Percentiles rank a stretch among this genome's conserved stretches.
Conservation (phyloP, 352 stramenopile genomes). For the Pythium periplocum region DNA sequence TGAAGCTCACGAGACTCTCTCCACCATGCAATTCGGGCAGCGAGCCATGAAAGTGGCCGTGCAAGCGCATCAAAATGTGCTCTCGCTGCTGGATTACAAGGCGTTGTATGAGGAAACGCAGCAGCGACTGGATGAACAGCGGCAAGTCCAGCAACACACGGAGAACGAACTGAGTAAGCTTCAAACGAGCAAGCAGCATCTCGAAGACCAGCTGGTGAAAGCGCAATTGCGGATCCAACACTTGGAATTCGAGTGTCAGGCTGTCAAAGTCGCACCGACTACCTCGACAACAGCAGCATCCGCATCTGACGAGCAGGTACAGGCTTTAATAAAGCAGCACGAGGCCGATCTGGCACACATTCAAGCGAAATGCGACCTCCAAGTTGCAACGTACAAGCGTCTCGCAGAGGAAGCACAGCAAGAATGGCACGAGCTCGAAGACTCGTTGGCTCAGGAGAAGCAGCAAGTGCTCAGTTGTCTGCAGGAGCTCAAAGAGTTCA, state of each 20-base stretch:
- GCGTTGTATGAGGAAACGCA: conserved; percentile 55
- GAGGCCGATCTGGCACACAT: conserved; percentile 35
- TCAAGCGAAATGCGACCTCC: conserved; percentile 45
- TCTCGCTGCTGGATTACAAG: conserved; percentile 67
- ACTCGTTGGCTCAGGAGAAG: conserved; percentile 49
- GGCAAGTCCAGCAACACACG: conserved; percentile 6
- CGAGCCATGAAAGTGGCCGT: conserved; percentile 64
- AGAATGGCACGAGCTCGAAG: conserved; percentile 72
- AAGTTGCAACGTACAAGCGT: conserved; percentile 62
- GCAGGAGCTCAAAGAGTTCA: conserved; percentile 73
- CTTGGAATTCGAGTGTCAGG: conserved; percentile 56
- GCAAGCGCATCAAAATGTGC: conserved; percentile 49
- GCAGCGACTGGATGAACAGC: conserved; percentile 35
- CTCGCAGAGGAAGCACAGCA: conserved; percentile 48
- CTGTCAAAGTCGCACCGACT: conserved; percentile 16
- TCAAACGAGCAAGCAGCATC: conserved; percentile 1
- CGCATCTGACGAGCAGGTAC: background rate
- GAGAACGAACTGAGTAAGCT: conserved; percentile 9
- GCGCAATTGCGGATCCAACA: conserved; percentile 51
- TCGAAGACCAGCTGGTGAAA: conserved; percentile 49
- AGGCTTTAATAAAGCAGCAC: conserved; percentile 32
- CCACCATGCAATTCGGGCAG: conserved; percentile 71
- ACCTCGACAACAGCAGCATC: background rate
- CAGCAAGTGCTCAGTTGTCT: conserved; percentile 42
- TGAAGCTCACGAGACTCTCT: conserved; percentile 52